phyloP scores from a whole-genome alignment of 257 asterid genomes.

The Scutellaria barbata region DNA sequence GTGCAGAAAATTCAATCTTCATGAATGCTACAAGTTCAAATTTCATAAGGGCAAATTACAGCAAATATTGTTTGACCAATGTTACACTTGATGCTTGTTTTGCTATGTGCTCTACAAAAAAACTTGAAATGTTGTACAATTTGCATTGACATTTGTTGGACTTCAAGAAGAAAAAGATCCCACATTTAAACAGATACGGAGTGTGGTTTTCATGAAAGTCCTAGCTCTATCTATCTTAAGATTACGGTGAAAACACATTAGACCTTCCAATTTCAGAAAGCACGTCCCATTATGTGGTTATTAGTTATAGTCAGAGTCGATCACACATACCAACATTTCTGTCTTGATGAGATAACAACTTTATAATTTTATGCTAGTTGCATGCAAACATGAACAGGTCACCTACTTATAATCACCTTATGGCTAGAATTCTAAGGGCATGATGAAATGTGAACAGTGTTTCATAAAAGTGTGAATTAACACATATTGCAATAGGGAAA shows the following conservation, averaged over 20 bases:
- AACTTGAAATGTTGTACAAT: not conserved
- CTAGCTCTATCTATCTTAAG: not conserved
- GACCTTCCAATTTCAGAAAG: not conserved
- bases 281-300: not conserved
- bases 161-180: not conserved
- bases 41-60: slow-evolving; percentile 3
- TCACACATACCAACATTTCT: slow-evolving; percentile 6
- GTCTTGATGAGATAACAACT: slow-evolving; percentile 3
- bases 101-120: slow-evolving; percentile 6
- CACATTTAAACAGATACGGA: not conserved
- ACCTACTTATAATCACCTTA: slow-evolving; percentile 4
- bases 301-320: not conserved
- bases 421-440: slow-evolving; percentile 3
- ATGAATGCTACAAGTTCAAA: not conserved
- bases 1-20: not conserved
- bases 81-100: slow-evolving; percentile 6
- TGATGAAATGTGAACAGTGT: not conserved
- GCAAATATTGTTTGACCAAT: slow-evolving; percentile 1
- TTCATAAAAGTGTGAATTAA: slow-evolving; percentile 19
- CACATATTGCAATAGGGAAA: slow-evolving; percentile 23
- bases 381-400: not conserved
- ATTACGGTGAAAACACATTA: slow-evolving; percentile 1
- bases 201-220: not conserved
- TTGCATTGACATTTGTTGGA: not conserved
- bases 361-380: not conserved